Evolutionary conservation across 2,329 filamentous ascomycete species (phyloP).

Genomic region (Epichloe elymi): DNA sequence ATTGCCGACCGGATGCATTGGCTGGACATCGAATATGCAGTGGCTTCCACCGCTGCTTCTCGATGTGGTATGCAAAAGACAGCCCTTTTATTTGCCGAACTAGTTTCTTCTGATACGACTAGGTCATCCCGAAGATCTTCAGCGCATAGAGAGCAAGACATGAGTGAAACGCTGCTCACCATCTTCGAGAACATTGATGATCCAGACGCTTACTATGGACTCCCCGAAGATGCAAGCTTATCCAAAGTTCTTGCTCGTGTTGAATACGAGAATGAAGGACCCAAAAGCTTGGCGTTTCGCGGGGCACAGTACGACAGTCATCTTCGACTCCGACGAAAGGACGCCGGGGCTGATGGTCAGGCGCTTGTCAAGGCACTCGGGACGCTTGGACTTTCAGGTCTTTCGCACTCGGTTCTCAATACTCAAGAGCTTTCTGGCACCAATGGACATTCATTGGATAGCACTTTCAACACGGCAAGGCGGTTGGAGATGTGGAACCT

Average conservation of each 20-base stretch:
- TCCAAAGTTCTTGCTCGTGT: conserved; percentile 66
- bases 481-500: conserved; percentile 88
- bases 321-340: conserved; percentile 46
- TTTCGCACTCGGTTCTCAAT: conserved; percentile 69
- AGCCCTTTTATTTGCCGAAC: conserved; percentile 71
- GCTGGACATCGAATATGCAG: conserved; percentile 69
- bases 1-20: conserved; percentile 68
- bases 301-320: conserved; percentile 85
- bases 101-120: conserved; percentile 43
- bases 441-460: conserved; percentile 48
- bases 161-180: conserved; percentile 57
- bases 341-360: conserved; percentile 45
- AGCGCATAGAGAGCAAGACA: conserved; percentile 35
- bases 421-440: conserved; percentile 48
- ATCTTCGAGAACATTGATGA: conserved; percentile 93
- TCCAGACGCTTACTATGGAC: conserved; percentile 88
- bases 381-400: conserved; percentile 67
- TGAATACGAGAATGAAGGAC: conserved; percentile 79
- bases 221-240: conserved; percentile 66
- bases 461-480: conserved; percentile 65
- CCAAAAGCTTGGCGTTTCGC: conserved; percentile 79
- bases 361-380: conserved; percentile 67
- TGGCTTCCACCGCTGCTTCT: conserved; percentile 58
- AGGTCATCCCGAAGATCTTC: conserved; percentile 56
- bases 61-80: conserved; percentile 77